Percentiles rank a stretch among this genome's conserved stretches.
Conservation (phyloP, 139 green algal species). For the Microglena sp. region DNA sequence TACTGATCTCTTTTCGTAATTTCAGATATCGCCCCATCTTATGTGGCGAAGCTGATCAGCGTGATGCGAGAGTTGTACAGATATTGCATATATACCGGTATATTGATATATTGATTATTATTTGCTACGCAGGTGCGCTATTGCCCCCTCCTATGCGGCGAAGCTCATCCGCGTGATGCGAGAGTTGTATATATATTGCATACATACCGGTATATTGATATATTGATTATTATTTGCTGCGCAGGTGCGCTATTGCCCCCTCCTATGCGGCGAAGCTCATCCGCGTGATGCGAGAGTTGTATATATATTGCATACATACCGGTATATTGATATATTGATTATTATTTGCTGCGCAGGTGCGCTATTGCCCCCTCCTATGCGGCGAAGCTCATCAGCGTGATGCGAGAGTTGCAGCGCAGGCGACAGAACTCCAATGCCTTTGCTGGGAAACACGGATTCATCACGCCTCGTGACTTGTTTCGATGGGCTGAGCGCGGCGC, state of each 20-base stretch:
- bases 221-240: neutral
- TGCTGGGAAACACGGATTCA: constrained; percentile 89
- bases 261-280: constrained; percentile 85
- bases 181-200: too few relatives aligned
- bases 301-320: too few relatives aligned
- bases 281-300: too few relatives aligned
- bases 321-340: too few relatives aligned
- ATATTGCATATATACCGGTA: too few relatives aligned
- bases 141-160: constrained; percentile 65
- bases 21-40: constrained; percentile 62
- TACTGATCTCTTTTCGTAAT: too few relatives aligned
- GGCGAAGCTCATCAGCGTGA: constrained; percentile 76
- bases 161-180: too few relatives aligned
- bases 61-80: constrained; percentile 15
- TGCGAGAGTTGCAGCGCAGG: constrained; percentile 82
- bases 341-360: constrained; percentile 21
- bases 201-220: too few relatives aligned
- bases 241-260: constrained; percentile 49
- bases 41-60: constrained; percentile 81
- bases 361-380: constrained; percentile 70
- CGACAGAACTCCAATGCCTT: constrained; percentile 72
- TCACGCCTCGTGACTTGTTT: constrained; percentile 95
- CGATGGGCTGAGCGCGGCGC: constrained; percentile 72
- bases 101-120: too few relatives aligned
- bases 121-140: constrained; percentile 28